phyloP scores from a whole-genome alignment of 306 rosid genomes.

The Trifolium fragiferum region DNA sequence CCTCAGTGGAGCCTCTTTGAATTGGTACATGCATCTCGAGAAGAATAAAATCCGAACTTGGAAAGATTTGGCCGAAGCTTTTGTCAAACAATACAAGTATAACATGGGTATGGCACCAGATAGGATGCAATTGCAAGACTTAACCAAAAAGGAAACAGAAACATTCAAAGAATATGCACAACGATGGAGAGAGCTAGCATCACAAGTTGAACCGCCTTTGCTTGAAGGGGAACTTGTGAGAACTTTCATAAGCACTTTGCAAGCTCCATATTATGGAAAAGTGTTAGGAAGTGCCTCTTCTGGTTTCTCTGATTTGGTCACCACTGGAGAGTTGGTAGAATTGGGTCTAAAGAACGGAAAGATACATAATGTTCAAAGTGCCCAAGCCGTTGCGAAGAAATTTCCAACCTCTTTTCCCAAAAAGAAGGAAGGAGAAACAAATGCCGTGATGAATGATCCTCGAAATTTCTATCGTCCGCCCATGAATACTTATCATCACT shows the following conservation, averaged over 20 bases:
- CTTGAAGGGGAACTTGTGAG: background rate
- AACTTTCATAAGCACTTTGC: background rate
- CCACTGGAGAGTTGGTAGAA: background rate
- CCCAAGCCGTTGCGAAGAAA: background rate
- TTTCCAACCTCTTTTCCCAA: background rate
- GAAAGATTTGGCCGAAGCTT: no score
- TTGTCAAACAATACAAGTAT: no score
- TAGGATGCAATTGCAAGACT: no score
- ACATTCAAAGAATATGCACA: no score
- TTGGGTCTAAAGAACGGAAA: background rate
- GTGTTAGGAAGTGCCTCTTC: background rate
- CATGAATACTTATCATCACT: fast-evolving
- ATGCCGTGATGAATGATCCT: background rate
- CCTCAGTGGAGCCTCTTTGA: background rate
- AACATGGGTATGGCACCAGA: no score
- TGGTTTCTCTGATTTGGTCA: background rate
- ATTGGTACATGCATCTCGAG: background rate
- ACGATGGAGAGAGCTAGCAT: background rate
- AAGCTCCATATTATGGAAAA: background rate
- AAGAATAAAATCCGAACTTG: background rate
- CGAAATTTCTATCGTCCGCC: no score
- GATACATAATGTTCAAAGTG: fast-evolving
- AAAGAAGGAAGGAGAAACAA: background rate
- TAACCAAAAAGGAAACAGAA: no score
- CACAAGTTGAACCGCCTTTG: background rate